phyloP scores from a whole-genome alignment of 2,329 filamentous ascomycete species.

The Phialophora tarda region DNA sequence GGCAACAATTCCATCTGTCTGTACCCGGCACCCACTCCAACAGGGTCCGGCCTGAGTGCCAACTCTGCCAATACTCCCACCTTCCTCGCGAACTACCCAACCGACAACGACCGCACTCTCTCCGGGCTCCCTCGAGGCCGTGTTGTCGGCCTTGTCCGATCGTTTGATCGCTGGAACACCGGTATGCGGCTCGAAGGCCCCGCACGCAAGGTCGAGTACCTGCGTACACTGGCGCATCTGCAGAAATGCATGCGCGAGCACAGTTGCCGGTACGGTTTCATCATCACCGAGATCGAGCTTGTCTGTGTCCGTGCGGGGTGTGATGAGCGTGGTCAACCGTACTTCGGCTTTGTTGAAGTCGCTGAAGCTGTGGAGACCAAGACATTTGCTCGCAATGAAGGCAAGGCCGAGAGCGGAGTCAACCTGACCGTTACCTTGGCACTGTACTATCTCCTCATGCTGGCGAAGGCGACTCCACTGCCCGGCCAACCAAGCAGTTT shows the following conservation, averaged over 20 bases:
- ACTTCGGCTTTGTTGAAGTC: conserved; percentile 89
- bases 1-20: conserved; percentile 64
- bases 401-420: conserved; percentile 31
- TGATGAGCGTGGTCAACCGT: conserved; percentile 68
- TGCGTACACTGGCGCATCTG: conserved; percentile 81
- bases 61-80: conserved; percentile 55
- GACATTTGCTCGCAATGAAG: conserved; percentile 42
- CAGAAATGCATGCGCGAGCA: conserved; percentile 94
- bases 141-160: conserved; percentile 84
- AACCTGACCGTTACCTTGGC: conserved; percentile 64
- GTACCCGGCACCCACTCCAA: conserved; percentile 47
- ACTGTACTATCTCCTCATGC: conserved; percentile 69
- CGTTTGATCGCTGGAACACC: conserved; percentile 93
- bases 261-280: conserved; percentile 91
- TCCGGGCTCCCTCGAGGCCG: conserved; percentile 62
- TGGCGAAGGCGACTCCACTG: conserved; percentile 65
- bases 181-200: conserved; percentile 87
- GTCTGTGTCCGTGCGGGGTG: conserved; percentile 83
- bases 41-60: conserved; percentile 44
- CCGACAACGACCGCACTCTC: conserved; percentile 56
- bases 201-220: conserved; percentile 84
- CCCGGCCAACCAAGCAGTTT: conserved; percentile 62
- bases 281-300: conserved; percentile 94
- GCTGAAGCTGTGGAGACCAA: conserved; percentile 62
- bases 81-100: conserved; percentile 60